Evolutionary conservation across 148 eudicot species (phyloP).

Genomic region (Rhododendron ferrugineum): DNA sequence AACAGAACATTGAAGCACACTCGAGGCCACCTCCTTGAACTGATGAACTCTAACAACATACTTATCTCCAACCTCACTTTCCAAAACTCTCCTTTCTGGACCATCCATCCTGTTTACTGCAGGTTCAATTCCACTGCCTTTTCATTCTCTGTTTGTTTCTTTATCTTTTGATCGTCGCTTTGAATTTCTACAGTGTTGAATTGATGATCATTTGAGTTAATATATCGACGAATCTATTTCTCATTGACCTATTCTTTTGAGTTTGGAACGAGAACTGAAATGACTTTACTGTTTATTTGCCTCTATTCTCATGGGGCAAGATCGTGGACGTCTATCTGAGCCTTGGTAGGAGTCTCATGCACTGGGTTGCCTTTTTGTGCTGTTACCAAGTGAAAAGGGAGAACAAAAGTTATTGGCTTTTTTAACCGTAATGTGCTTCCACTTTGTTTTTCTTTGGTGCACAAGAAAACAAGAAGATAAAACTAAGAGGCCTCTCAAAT

Average conservation of each 20-base stretch:
- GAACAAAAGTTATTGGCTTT: neutral
- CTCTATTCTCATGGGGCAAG: neutral
- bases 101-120: conserved; percentile 96
- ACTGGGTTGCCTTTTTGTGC: neutral
- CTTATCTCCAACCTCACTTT: conserved; percentile 89
- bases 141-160: conserved; percentile 1
- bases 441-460: neutral
- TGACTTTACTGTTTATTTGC: neutral
- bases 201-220: neutral
- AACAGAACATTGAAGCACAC: conserved; percentile 88
- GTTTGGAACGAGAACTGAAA: neutral
- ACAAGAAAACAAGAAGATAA: neutral
- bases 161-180: neutral
- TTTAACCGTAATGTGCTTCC: neutral
- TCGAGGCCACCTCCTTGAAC: conserved; percentile 90
- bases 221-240: neutral
- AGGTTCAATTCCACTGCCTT: conserved; percentile 39
- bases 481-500: neutral
- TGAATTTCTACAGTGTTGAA: neutral
- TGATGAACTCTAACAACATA: conserved; percentile 75
- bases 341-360: neutral
- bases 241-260: neutral
- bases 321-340: neutral
- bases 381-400: neutral
- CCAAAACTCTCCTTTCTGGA: conserved; percentile 95